These are phyloP conservation scores for Sporothrix variecibatus DNA, from an alignment of 2,329 filamentous ascomycete species.

Conservation along the genomic window DNA sequence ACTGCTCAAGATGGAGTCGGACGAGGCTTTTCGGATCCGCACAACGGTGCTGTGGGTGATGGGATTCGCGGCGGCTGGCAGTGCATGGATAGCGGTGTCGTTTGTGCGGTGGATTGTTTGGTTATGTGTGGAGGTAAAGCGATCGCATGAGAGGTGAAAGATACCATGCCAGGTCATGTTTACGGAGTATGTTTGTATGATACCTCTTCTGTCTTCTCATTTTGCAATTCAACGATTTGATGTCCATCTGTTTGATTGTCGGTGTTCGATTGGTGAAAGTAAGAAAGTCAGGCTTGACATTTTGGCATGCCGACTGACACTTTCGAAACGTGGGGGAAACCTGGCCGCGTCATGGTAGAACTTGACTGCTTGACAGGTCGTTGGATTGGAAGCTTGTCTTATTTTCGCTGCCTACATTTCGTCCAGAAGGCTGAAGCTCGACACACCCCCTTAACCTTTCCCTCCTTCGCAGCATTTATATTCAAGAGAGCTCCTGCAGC, in stretches of 20 bases:
- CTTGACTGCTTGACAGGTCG: background rate
- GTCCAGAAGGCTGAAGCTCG: background rate
- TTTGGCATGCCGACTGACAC: background rate
- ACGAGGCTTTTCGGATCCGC: slow-evolving; percentile 64
- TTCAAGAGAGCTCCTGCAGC: background rate
- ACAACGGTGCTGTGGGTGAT: slow-evolving; percentile 55
- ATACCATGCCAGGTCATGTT: background rate
- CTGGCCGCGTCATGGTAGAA: background rate
- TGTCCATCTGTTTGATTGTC: background rate
- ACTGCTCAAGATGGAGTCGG: slow-evolving; percentile 62
- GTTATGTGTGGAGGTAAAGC: slow-evolving; percentile 6
- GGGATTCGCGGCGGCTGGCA: slow-evolving; percentile 40
- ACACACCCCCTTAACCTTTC: background rate
- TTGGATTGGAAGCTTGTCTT: background rate
- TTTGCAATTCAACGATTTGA: background rate
- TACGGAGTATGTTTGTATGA: background rate
- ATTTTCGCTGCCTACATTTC: background rate
- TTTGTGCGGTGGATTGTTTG: slow-evolving; percentile 29
- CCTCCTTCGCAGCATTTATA: background rate
- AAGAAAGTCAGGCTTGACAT: background rate
- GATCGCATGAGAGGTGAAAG: background rate
- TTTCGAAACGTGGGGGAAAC: background rate
- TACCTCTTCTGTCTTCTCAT: background rate
- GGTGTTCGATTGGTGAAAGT: background rate
- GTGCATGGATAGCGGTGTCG: slow-evolving; percentile 37